These are phyloP conservation scores for Populus tomentosa DNA, from an alignment of 441 rosid species.

Conservation along the genomic window DNA sequence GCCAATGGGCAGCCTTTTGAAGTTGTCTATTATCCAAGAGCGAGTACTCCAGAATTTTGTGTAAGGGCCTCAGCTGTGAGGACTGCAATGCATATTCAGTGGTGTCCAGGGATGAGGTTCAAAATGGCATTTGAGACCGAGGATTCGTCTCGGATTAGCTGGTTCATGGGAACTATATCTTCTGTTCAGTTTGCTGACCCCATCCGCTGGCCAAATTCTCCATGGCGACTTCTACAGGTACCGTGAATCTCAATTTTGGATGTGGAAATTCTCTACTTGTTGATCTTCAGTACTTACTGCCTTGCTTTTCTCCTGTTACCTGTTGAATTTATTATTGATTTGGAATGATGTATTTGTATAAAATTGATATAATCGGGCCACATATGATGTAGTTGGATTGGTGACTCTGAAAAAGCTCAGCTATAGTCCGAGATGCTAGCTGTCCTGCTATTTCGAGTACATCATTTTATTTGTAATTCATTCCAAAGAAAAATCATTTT, in stretches of 20 bases:
- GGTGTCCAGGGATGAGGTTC: slow-evolving; percentile 94
- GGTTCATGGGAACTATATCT: slow-evolving; percentile 95
- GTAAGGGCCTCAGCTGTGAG: slow-evolving; percentile 64
- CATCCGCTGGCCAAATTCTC: slow-evolving; percentile 9
- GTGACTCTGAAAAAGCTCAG: not conserved
- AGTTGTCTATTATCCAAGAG: slow-evolving; percentile 84
- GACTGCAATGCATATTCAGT: slow-evolving; percentile 71
- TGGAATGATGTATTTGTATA: not conserved
- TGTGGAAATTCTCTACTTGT: not conserved
- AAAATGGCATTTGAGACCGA: slow-evolving; percentile 97
- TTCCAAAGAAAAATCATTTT: not conserved
- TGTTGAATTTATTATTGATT: not conserved
- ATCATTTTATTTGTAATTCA: not conserved
- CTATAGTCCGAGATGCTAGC: not conserved
- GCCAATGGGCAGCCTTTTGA: slow-evolving; percentile 68
- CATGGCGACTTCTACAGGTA: slow-evolving; percentile 96
- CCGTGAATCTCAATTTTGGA: not conserved
- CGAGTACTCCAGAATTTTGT: slow-evolving; percentile 76
- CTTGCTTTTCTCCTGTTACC: not conserved
- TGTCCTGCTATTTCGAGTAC: not conserved
- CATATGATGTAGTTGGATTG: not conserved
- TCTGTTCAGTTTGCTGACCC: slow-evolving; percentile 78
- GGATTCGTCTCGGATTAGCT: slow-evolving; percentile 88
- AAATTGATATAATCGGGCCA: not conserved
- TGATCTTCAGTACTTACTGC: not conserved